Evolutionary conservation across 73 alveolate genomes (phyloP).

Genomic region (Tetrahymena borealis): DNA sequence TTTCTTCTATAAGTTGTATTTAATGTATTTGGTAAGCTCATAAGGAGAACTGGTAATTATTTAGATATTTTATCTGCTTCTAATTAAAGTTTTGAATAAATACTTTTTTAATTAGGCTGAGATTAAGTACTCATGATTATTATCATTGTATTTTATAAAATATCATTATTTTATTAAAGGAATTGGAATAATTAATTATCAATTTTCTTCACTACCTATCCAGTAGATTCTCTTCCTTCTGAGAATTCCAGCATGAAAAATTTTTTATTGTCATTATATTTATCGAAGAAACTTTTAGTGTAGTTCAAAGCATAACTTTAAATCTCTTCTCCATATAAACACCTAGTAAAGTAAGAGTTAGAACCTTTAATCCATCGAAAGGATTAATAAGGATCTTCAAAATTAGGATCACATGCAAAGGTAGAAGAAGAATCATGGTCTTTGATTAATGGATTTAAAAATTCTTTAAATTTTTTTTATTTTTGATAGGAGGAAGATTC

Average conservation of each 20-base stretch:
- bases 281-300: background rate
- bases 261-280: background rate
- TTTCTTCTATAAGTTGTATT: background rate
- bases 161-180: background rate
- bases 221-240: background rate
- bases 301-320: background rate
- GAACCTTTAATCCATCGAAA: background rate
- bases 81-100: background rate
- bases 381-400: background rate
- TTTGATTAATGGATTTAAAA: background rate
- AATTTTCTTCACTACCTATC: background rate
- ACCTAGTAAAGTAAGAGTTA: background rate
- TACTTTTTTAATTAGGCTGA: background rate
- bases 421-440: background rate
- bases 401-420: background rate
- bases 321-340: background rate
- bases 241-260: background rate
- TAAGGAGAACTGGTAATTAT: background rate
- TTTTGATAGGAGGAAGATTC: background rate
- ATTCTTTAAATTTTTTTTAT: background rate
- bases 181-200: background rate
- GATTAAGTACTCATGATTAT: background rate
- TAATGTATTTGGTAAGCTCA: background rate
- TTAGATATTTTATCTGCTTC: background rate
- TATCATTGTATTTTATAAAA: background rate